phyloP scores from a whole-genome alignment of 768 basidiomycete species.

The Auriscalpium orientale region DNA sequence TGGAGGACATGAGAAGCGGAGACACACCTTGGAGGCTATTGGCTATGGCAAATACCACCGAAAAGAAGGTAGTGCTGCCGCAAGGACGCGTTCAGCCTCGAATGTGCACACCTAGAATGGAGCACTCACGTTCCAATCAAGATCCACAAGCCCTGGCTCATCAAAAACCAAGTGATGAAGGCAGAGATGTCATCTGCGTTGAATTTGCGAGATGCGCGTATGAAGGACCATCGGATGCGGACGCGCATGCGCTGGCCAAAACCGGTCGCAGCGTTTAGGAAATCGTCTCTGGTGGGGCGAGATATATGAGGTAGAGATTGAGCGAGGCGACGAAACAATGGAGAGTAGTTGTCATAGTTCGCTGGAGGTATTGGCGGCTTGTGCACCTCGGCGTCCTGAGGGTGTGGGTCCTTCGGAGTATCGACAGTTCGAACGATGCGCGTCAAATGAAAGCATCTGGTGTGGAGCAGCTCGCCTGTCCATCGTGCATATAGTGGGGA shows the following conservation, averaged over 20 bases:
- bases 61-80: slow-evolving; percentile 86
- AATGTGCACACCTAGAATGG: neutral
- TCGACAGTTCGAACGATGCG: neutral
- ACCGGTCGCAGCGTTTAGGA: slow-evolving; percentile 77
- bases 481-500: too few relatives aligned
- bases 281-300: slow-evolving; percentile 82
- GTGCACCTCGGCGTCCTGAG: neutral
- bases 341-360: slow-evolving; percentile 63
- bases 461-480: too few relatives aligned
- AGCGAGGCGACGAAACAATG: slow-evolving; percentile 75
- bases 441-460: neutral
- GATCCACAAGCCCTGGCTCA: slow-evolving; percentile 96
- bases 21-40: slow-evolving; percentile 80
- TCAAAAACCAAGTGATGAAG: slow-evolving; percentile 90
- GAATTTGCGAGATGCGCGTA: slow-evolving; percentile 89
- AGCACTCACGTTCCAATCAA: slow-evolving; percentile 79
- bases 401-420: neutral
- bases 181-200: slow-evolving; percentile 97
- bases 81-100: neutral
- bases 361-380: slow-evolving; percentile 20
- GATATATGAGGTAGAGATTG: slow-evolving; percentile 68
- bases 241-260: slow-evolving; percentile 87
- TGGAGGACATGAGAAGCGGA: neutral
- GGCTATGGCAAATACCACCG: slow-evolving; percentile 80
- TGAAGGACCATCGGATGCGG: slow-evolving; percentile 97